Percentiles rank a stretch among this genome's conserved stretches.
These are phyloP conservation scores for Paraphaeosphaeria sporulosa DNA, from an alignment of 2,329 filamentous ascomycete genomes.

Conservation along the genomic window DNA sequence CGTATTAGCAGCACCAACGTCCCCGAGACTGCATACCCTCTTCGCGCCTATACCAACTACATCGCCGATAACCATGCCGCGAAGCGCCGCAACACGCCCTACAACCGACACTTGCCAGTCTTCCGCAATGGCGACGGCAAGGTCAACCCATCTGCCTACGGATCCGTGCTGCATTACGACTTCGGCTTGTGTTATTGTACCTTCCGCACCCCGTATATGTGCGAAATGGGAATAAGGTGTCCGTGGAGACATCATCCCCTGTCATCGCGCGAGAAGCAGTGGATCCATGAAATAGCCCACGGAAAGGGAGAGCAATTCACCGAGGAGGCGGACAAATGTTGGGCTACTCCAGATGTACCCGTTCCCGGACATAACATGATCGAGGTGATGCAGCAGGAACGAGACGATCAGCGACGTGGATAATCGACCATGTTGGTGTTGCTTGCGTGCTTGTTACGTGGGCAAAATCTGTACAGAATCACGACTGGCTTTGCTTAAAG, in stretches of 20 bases:
- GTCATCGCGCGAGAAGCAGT: not conserved
- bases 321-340: not conserved
- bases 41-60: slow-evolving; percentile 11
- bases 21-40: slow-evolving; percentile 4
- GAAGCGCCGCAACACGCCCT: not conserved
- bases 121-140: slow-evolving; percentile 13
- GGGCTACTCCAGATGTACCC: slow-evolving; percentile 5
- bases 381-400: slow-evolving; percentile 6
- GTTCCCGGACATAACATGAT: slow-evolving; percentile 9
- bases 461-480: not conserved
- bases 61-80: not conserved
- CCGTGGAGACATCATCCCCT: slow-evolving; percentile 12
- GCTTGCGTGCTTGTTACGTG: not conserved
- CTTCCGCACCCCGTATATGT: slow-evolving; percentile 5
- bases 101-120: not conserved
- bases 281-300: slow-evolving; percentile 2
- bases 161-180: slow-evolving; percentile 2
- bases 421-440: not conserved
- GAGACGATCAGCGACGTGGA: not conserved
- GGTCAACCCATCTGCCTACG: slow-evolving; percentile 10
- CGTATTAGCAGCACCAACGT: not conserved
- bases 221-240: slow-evolving; percentile 12
- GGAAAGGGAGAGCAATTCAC: slow-evolving; percentile 1
- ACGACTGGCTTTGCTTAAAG: not conserved
- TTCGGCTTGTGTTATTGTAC: slow-evolving; percentile 13